phyloP scores from a whole-genome alignment of 2,329 filamentous ascomycete species.

The Calonectria pseudoturangicola region DNA sequence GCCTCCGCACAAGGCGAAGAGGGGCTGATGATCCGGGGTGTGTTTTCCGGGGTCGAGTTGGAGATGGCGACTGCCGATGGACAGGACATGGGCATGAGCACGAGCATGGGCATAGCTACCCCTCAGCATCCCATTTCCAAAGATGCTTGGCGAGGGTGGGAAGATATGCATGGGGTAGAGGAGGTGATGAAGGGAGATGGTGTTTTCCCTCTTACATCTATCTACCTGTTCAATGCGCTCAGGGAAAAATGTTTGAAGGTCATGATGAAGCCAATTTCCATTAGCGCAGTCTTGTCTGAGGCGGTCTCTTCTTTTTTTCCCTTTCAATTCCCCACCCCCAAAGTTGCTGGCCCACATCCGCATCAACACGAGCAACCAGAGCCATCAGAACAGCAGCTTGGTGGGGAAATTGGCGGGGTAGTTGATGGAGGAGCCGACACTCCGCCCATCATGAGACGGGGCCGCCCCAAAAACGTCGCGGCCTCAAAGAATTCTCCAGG shows the following conservation, averaged over 20 bases:
- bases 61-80: not conserved
- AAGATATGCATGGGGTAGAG: not conserved
- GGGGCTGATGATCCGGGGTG: not conserved
- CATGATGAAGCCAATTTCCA: not conserved
- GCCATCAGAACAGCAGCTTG: not conserved
- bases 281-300: not conserved
- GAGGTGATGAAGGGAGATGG: not conserved
- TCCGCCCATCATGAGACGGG: not conserved
- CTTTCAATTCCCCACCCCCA: conserved; percentile 7
- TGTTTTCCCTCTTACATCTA: not conserved
- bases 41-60: conserved; percentile 15
- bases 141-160: not conserved
- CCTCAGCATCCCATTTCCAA: not conserved
- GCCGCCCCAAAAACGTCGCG: not conserved
- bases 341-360: not conserved
- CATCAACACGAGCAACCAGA: not conserved
- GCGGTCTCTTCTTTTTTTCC: not conserved
- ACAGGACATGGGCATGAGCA: not conserved
- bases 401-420: conserved; percentile 22
- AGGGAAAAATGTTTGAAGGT: not conserved
- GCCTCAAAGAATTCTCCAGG: too few species aligned
- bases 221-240: too few species aligned
- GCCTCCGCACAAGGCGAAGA: conserved; percentile 1
- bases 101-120: conserved; percentile 5
- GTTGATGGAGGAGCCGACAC: not conserved